A percentile compares a stretch with the other conserved stretches of the same genome.
These are phyloP conservation scores for Diaporthe velutina DNA, from an alignment of 2,329 filamentous ascomycete genomes.

Conservation along the genomic window DNA sequence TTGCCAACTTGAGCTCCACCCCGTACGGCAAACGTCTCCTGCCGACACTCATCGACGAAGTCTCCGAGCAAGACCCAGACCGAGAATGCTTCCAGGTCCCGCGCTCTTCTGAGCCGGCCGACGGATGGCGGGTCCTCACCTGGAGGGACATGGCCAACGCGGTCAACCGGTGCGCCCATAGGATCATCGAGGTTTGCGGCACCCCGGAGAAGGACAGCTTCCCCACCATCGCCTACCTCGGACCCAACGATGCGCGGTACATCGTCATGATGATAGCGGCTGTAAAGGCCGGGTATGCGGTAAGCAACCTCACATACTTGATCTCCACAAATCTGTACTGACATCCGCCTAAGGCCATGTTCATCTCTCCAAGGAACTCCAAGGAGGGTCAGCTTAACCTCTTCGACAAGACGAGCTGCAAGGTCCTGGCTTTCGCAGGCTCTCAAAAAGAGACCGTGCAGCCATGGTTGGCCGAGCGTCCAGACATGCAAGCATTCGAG, in stretches of 20 bases:
- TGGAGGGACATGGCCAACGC: conserved; percentile 38
- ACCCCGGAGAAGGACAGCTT: conserved; percentile 33
- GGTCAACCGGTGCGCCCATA: conserved; percentile 37
- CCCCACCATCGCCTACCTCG: conserved; percentile 38
- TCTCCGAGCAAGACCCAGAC: conserved; percentile 32
- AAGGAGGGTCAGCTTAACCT: conserved; percentile 59
- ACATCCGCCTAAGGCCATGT: conserved; percentile 49
- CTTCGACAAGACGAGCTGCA: conserved; percentile 58
- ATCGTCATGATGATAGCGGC: conserved; percentile 35
- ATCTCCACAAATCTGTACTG: neutral
- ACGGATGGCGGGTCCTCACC: conserved; percentile 36
- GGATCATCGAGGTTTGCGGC: conserved; percentile 35
- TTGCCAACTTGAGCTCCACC: conserved; percentile 25
- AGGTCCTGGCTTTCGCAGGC: conserved; percentile 51
- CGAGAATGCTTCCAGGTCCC: conserved; percentile 39
- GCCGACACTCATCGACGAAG: conserved; percentile 38
- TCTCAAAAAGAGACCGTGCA: conserved; percentile 48
- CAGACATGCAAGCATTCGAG: conserved; percentile 54
- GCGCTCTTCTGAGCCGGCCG: conserved; percentile 28
- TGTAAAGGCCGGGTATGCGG: conserved; percentile 40
- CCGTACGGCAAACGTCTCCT: conserved; percentile 37
- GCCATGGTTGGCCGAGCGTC: conserved; percentile 54
- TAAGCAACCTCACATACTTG: neutral
- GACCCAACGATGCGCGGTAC: conserved; percentile 38
- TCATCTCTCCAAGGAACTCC: conserved; percentile 61